Evolutionary conservation across 257 asterid genomes (phyloP), one percentile per base, ranked within the genome.

Genomic region (Asclepias syriaca): DNA sequence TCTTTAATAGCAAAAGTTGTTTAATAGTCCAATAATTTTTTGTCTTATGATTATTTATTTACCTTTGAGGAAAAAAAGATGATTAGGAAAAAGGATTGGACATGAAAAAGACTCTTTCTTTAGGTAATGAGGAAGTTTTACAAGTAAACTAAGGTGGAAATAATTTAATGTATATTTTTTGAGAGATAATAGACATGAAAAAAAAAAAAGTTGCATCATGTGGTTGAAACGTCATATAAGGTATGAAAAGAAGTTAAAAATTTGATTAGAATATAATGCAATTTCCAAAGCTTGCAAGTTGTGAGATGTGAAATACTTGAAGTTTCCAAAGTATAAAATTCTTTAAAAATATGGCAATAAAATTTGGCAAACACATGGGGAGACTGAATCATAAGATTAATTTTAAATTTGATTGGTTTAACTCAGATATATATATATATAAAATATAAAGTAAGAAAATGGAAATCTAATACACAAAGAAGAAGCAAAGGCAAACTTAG

Each of bases 131-230:
- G 16, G 2, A 43, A 60, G 46, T 60, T 53, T 53, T 29, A 7
- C 66, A 29, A 60, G 45, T 15, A 15, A 61, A 48, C 51, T 48
- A 10, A 9, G 4, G 2, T 0, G 51, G 3, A 48, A 48, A 13
- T 29, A 24, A 24, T 24, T 13, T 11, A 61, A 61, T 32, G 37
- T 24, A 24, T 24, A 24, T 24, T 24, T 24, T 24, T 24, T 24
- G 27, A 24, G 27, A 24, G 27, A 24, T 24, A 24, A 29, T 29
- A 29, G n/a, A n/a, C n/a, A n/a, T n/a, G 2, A 29, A 29, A 29
- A 29, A 29, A 29, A 29, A 29, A 29, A 34, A 34, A 66, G 37
- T 7, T 68, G 59, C 70, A 80, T 66, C 89, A 87, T 87, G 90
- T 83, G 86, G 75, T 43, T 73, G 81, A 70, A 57, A 66, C 79